A percentile compares a stretch with the other conserved stretches of the same genome.
phyloP scores from a whole-genome alignment of 768 basidiomycete species.

The Rhizopogon vulgaris region DNA sequence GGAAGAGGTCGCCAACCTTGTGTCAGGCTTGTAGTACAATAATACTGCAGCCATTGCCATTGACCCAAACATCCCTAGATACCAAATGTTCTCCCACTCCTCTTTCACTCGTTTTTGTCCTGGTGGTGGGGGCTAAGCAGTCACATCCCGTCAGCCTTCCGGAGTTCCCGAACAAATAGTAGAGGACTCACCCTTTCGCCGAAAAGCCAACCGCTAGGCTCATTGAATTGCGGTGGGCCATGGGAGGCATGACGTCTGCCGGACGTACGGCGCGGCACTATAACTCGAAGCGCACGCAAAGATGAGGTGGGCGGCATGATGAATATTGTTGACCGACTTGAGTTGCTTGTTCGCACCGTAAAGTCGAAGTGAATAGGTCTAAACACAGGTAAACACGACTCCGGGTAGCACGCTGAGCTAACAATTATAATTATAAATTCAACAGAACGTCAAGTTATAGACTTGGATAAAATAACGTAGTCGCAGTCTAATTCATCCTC shows the following conservation, averaged over 20 bases:
- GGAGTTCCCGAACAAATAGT: neutral
- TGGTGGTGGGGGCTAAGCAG: constrained; percentile 58
- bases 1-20: constrained; percentile 51
- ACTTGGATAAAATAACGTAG: constrained; percentile 34
- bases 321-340: neutral
- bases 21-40: constrained; percentile 90
- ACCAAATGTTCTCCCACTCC: constrained; percentile 89
- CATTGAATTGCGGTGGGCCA: constrained; percentile 80
- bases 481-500: constrained; percentile 25
- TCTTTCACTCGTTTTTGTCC: constrained; percentile 86
- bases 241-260: constrained; percentile 59
- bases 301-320: constrained; percentile 44
- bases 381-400: constrained; percentile 26
- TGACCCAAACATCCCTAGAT: constrained; percentile 84
- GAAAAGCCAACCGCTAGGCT: constrained; percentile 83
- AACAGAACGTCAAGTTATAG: constrained; percentile 4
- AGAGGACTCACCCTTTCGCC: constrained; percentile 69
- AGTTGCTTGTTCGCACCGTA: neutral
- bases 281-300: constrained; percentile 30
- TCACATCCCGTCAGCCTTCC: neutral
- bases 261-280: constrained; percentile 15
- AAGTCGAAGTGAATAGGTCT: constrained; percentile 4
- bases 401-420: constrained; percentile 21
- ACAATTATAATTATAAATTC: constrained; percentile 17
- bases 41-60: constrained; percentile 72